phyloP scores from a whole-genome alignment of 2,329 filamentous ascomycete genomes.

The Fusarium sp. region DNA sequence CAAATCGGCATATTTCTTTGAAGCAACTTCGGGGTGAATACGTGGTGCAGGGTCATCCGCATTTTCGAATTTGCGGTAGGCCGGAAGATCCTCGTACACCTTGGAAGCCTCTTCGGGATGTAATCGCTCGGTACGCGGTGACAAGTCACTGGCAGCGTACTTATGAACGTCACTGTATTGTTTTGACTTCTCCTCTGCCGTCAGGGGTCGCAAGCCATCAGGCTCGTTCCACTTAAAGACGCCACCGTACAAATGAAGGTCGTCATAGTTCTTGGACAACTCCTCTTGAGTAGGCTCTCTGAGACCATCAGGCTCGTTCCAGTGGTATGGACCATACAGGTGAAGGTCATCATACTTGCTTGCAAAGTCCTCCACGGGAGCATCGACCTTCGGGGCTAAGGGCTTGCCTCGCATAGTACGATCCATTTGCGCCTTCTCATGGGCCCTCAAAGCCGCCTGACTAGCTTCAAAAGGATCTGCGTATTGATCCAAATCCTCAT shows the following conservation, averaged over 20 bases:
- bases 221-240: conserved; percentile 50
- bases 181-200: conserved; percentile 52
- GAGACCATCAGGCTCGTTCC: conserved; percentile 54
- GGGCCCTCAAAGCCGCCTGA: conserved; percentile 42
- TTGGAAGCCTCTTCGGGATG: conserved; percentile 46
- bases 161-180: conserved; percentile 50
- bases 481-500: conserved; percentile 51
- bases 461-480: conserved; percentile 48
- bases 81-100: conserved; percentile 43
- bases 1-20: conserved; percentile 51
- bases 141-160: conserved; percentile 44
- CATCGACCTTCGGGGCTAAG: conserved; percentile 49
- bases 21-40: conserved; percentile 47
- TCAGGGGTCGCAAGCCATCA: conserved; percentile 44
- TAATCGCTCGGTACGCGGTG: conserved; percentile 18
- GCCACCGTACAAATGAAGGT: conserved; percentile 48
- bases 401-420: conserved; percentile 48
- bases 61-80: conserved; percentile 43
- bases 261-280: conserved; percentile 51
- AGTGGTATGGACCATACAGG: conserved; percentile 50
- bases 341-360: conserved; percentile 54
- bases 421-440: conserved; percentile 43
- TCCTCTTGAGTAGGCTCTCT: conserved; percentile 46
- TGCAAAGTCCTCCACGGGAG: conserved; percentile 39
- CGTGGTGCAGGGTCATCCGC: conserved; percentile 34